Evolutionary conservation across 352 stramenopile genomes (phyloP).

Genomic region (Pythium insidiosum): DNA sequence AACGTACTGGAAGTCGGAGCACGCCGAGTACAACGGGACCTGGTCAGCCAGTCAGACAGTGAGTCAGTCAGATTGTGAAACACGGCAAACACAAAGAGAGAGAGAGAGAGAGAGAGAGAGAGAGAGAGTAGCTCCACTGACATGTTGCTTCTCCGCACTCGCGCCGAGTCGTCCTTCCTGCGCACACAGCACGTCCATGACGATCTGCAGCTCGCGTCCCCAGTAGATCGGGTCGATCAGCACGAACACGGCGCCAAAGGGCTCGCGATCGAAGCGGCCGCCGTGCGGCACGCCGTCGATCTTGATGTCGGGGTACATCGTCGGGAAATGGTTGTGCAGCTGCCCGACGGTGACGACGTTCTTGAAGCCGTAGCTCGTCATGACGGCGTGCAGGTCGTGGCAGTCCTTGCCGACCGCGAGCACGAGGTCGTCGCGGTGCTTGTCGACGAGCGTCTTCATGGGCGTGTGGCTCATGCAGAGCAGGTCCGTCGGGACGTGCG

Average conservation of each 20-base stretch:
- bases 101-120: background rate
- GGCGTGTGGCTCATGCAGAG: conserved; percentile 81
- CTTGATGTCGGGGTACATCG: conserved; percentile 78
- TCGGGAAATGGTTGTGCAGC: conserved; percentile 67
- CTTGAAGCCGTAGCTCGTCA: conserved; percentile 77
- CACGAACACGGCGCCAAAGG: conserved; percentile 63
- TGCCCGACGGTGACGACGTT: conserved; percentile 76
- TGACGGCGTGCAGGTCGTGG: conserved; percentile 44
- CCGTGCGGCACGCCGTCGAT: conserved; percentile 28
- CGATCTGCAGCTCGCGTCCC: conserved; percentile 65
- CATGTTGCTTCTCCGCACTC: conserved; percentile 34
- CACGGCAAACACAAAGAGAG: no score
- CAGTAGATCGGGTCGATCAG: conserved; percentile 77
- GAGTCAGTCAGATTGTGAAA: no score
- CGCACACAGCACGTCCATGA: conserved; percentile 66
- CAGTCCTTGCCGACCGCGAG: conserved; percentile 77
- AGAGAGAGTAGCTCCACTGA: background rate
- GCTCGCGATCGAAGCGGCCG: conserved; percentile 40
- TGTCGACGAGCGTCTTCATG: conserved; percentile 57
- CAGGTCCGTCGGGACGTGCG: conserved; percentile 33
- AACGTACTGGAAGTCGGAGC: conserved; percentile 85
- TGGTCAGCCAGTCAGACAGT: no score
- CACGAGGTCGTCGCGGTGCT: conserved; percentile 67
- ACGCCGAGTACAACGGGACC: conserved; percentile 77
- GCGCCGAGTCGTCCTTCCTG: conserved; percentile 42